Percentiles rank a stretch among this genome's conserved stretches.
These are phyloP conservation scores for Talaromyces sp. DNA, from an alignment of 2,329 filamentous ascomycete genomes.

Conservation along the genomic window DNA sequence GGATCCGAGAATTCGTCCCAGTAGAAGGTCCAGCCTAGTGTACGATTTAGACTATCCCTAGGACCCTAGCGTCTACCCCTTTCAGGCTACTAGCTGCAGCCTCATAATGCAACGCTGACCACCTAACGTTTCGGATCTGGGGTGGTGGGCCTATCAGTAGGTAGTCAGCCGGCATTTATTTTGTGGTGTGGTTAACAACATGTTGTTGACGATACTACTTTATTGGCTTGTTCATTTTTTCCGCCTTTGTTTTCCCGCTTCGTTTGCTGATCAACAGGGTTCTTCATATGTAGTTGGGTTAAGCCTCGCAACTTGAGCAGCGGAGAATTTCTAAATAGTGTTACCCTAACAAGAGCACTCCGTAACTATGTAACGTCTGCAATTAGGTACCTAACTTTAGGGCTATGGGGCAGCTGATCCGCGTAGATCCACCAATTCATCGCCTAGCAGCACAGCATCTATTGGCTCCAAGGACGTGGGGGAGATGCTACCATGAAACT, in stretches of 20 bases:
- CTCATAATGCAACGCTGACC: conserved; percentile 4
- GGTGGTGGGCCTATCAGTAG: background rate
- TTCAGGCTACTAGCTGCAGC: background rate
- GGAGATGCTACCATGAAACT: background rate
- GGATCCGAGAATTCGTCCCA: background rate
- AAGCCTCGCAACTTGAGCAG: no score
- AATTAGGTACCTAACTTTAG: background rate
- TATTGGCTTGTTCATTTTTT: no score
- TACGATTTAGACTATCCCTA: background rate
- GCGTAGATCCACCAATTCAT: background rate
- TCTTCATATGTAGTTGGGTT: background rate
- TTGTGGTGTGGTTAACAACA: background rate
- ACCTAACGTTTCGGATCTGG: background rate
- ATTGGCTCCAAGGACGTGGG: background rate
- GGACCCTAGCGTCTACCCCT: background rate
- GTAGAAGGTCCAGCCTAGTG: background rate
- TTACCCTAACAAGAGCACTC: background rate
- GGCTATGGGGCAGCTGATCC: background rate
- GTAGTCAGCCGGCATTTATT: background rate
- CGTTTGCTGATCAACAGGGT: background rate
- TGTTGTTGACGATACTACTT: background rate
- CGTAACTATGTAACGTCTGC: background rate
- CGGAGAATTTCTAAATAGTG: background rate
- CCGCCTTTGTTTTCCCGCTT: background rate
- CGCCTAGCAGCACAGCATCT: background rate